These are phyloP conservation scores for Micractinium sp. DNA, from an alignment of 139 green algal genomes.

Conservation along the genomic window DNA sequence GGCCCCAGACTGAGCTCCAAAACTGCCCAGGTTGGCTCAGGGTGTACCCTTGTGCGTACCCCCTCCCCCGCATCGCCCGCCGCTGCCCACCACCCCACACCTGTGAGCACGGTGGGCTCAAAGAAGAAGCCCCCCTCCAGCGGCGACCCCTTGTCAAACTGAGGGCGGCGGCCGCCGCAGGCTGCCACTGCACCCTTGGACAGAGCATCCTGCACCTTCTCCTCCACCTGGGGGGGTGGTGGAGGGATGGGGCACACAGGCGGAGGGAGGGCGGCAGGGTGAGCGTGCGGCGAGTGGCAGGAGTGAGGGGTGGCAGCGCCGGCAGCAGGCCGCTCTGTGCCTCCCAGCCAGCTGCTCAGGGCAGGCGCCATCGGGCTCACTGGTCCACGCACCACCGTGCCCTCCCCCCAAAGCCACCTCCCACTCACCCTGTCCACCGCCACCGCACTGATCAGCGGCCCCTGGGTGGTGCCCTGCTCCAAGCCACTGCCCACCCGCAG, in stretches of 20 bases:
- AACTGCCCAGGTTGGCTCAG: no score
- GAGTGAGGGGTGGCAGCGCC: neutral
- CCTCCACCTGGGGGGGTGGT: slow-evolving; percentile 43
- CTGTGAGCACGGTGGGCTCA: slow-evolving; percentile 83
- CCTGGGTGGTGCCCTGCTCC: slow-evolving; percentile 69
- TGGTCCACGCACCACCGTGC: neutral
- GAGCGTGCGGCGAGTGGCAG: neutral
- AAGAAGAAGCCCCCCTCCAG: slow-evolving; percentile 81
- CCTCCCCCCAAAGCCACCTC: neutral
- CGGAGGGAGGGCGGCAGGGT: neutral
- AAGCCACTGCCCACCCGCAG: slow-evolving; percentile 82
- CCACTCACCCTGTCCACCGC: slow-evolving; percentile 62
- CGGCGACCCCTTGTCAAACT: slow-evolving; percentile 37
- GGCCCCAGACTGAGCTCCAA: neutral
- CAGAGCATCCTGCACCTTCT: slow-evolving; percentile 87
- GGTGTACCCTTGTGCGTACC: no score
- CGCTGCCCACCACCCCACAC: neutral
- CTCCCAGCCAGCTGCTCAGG: neutral
- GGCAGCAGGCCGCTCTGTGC: neutral
- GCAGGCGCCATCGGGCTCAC: neutral
- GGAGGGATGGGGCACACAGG: neutral
- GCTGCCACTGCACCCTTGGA: slow-evolving; percentile 78
- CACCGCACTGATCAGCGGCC: slow-evolving; percentile 84
- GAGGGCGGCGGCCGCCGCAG: slow-evolving; percentile 66
- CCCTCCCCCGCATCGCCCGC: neutral